Evolutionary conservation across 2,329 filamentous ascomycete genomes (phyloP).

Genomic region (Phialophora verrucosa): DNA sequence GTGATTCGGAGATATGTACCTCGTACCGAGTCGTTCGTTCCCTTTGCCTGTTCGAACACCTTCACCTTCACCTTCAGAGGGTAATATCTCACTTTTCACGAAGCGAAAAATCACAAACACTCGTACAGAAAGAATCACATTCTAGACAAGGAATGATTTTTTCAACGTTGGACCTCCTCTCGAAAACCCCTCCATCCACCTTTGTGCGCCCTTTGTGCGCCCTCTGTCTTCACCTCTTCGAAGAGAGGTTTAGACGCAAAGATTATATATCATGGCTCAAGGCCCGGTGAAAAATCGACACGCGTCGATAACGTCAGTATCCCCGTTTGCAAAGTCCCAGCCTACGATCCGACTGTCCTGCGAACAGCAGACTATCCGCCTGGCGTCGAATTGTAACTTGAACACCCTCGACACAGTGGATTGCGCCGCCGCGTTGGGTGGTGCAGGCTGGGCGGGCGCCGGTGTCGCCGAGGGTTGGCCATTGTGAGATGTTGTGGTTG

Average conservation of each 20-base stretch:
- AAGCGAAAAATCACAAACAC: too few relatives aligned
- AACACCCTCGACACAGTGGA: conserved; percentile 71
- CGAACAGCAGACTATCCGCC: conserved; percentile 91
- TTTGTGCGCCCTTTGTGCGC: too few relatives aligned
- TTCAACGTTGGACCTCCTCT: too few relatives aligned
- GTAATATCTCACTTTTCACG: too few relatives aligned
- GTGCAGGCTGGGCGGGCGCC: conserved; percentile 27
- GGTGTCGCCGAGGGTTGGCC: conserved; percentile 7
- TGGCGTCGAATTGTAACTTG: conserved; percentile 94
- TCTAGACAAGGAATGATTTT: neutral
- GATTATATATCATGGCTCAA: conserved; percentile 7
- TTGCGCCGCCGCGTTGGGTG: conserved; percentile 39
- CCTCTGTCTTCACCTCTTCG: neutral
- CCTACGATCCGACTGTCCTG: conserved; percentile 91
- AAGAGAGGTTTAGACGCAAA: neutral
- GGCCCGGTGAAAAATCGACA: conserved; percentile 79
- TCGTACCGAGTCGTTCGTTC: too few relatives aligned
- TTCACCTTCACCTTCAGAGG: too few relatives aligned
- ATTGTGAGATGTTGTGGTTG: conserved; percentile 42
- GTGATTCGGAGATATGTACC: too few relatives aligned
- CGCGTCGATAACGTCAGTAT: conserved; percentile 77
- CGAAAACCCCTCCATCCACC: neutral
- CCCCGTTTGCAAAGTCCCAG: conserved; percentile 95
- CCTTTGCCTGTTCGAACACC: too few relatives aligned
- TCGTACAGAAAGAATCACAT: too few relatives aligned